Percentiles rank a stretch among this genome's conserved stretches.
Conservation (phyloP, 2,329 filamentous ascomycete genomes). For the Trichoderma pleuroti region DNA sequence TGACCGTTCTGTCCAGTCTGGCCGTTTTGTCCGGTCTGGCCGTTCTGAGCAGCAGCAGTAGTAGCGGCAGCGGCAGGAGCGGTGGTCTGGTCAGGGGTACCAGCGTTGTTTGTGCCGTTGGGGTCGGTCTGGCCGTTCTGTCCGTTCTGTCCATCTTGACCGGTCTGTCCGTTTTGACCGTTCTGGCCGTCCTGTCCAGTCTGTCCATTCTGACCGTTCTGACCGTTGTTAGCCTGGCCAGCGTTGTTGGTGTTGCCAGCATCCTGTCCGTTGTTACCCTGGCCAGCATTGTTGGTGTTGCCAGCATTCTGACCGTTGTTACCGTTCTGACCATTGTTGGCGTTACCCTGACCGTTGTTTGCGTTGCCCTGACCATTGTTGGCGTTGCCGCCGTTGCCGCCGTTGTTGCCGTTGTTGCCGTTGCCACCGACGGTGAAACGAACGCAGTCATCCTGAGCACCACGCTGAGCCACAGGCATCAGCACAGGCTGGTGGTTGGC, state of each 20-base stretch:
- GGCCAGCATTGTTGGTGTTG: background rate
- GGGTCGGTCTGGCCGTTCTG: slow-evolving; percentile 1
- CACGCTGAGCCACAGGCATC: slow-evolving; percentile 65
- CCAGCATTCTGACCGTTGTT: background rate
- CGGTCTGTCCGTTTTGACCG: slow-evolving; percentile 8
- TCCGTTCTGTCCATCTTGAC: background rate
- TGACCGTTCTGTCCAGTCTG: background rate
- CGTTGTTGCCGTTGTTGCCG: slow-evolving; percentile 24
- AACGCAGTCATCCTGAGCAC: slow-evolving; percentile 62
- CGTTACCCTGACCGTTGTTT: background rate
- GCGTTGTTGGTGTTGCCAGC: background rate
- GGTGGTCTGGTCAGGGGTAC: background rate
- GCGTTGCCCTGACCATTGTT: slow-evolving; percentile 11
- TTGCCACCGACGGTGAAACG: slow-evolving; percentile 52
- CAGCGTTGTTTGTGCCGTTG: background rate
- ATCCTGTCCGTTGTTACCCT: background rate
- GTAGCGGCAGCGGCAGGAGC: background rate
- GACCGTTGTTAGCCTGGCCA: background rate
- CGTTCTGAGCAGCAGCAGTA: background rate
- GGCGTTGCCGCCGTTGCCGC: slow-evolving; percentile 21
- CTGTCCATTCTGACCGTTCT: background rate
- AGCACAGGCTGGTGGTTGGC: slow-evolving; percentile 64
- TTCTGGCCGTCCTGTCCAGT: background rate
- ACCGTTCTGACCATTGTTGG: background rate
- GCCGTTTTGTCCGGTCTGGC: background rate